Conservation (phyloP, 208 protist genomes). For the Acanthamoeba castellanii region DNA sequence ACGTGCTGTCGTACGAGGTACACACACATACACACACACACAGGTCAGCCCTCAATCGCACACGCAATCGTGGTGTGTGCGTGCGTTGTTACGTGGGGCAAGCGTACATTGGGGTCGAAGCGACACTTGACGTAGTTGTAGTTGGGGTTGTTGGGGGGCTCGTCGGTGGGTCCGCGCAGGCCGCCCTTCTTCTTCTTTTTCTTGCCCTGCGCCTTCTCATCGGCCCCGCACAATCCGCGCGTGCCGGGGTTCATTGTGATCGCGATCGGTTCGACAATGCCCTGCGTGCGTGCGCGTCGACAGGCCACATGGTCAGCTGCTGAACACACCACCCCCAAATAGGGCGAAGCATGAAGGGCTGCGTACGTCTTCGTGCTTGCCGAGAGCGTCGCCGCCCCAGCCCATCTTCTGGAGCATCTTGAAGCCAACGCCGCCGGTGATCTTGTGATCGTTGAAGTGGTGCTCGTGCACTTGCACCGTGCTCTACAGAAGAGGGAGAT, state of each 20-base stretch:
- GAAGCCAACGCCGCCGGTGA: slow-evolving; percentile 29
- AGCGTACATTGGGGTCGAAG: slow-evolving; percentile 23
- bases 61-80: background rate
- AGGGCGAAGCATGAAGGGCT: background rate
- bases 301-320: background rate
- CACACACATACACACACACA: background rate
- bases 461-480: slow-evolving; percentile 39
- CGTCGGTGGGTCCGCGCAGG: background rate
- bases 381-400: slow-evolving; percentile 12
- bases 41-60: background rate
- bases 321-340: background rate
- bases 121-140: slow-evolving; percentile 1
- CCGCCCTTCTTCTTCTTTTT: slow-evolving; percentile 41
- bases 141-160: background rate
- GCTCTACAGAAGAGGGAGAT: background rate
- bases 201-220: background rate
- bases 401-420: slow-evolving; percentile 42
- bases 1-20: background rate
- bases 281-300: background rate
- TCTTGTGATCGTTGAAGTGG: background rate
- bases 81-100: background rate
- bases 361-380: slow-evolving; percentile 33
- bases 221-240: slow-evolving; percentile 11
- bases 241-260: background rate
- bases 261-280: slow-evolving; percentile 10